Evolutionary conservation across 2,329 filamentous ascomycete species (phyloP), one percentile per base, ranked within the genome.

Genomic region (Incumbomyces delicatus): DNA sequence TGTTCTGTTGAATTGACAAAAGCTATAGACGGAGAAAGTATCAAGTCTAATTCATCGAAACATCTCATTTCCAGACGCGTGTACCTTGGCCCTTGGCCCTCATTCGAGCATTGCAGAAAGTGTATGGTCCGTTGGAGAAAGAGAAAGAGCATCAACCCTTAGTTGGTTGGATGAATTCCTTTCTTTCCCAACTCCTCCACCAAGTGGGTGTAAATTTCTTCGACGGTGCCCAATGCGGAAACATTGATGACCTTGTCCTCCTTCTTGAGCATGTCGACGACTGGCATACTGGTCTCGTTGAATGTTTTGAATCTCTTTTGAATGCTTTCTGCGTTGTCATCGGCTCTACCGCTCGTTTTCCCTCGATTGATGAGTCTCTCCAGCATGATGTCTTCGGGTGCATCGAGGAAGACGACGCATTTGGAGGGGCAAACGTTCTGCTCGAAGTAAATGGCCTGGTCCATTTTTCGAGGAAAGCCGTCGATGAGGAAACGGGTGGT

Each of bases 251-350:
- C 87, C 62, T 82, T 81, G 58, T 78, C 80, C 68, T 89, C 73
- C 59, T 74, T 73, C 61, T 83, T 81, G 65, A 85, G 96, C 63
- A 87, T 79, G 57, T 94, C 77, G 46, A 98, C 87, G 39, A 96
- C 92, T 20, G 92, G 92, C 90, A 96, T 95, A 69, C 87, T 95
- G 2, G 88, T 95, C 68, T 96, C 88, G 58, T 94, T 73, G 63
- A 96, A 98, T 3, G 84, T 89, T 62, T 80, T 81, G 76, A 98
- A 98, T 48, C 92, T 79, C 81, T 98, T 98, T 72, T 85, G 83
- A 66, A 96, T 98, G 61, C 82, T 88, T 69, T 95, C 92, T 47
- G 81, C 83, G 64, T 98, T 98, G 70, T 98, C 92, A 66, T 98
- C 92, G 42, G 83, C 73, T 54, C 92, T 77, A 35, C 92, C 92